These are phyloP conservation scores for Nemania sp. DNA, from an alignment of 2,329 filamentous ascomycete species.

Conservation along the genomic window DNA sequence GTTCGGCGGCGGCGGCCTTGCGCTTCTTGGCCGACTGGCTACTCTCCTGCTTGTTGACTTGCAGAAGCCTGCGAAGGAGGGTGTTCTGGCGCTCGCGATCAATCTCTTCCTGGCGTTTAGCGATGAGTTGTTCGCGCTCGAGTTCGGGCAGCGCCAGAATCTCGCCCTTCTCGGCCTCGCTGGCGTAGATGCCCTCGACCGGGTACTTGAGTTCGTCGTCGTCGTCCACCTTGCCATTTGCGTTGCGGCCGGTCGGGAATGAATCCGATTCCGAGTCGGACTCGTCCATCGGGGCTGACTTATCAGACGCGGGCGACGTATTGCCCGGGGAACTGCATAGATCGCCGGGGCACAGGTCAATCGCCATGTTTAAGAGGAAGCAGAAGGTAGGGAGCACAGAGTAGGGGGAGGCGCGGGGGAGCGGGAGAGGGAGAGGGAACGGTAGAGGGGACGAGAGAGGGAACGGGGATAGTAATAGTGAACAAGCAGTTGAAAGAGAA, in stretches of 20 bases:
- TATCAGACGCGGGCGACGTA: constrained; percentile 72
- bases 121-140: constrained; percentile 86
- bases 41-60: constrained; percentile 62
- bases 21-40: constrained; percentile 69
- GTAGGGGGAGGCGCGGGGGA: background rate
- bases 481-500: no score
- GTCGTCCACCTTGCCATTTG: constrained; percentile 42
- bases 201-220: constrained; percentile 70
- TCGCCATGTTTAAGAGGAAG: background rate
- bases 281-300: constrained; percentile 88
- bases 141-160: constrained; percentile 90
- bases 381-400: background rate
- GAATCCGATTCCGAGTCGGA: constrained; percentile 77
- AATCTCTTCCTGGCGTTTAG: constrained; percentile 81
- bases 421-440: background rate
- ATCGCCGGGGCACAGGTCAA: constrained; percentile 6
- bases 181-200: constrained; percentile 83
- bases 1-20: constrained; percentile 76
- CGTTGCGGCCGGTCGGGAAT: constrained; percentile 43
- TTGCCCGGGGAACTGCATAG: constrained; percentile 66
- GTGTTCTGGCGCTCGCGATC: constrained; percentile 81
- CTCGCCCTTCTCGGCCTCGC: constrained; percentile 70
- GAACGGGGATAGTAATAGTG: no score
- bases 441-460: no score
- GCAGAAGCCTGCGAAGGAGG: constrained; percentile 76